Conservation (phyloP, 2,329 filamentous ascomycete genomes). For the Acephala macrosclerotiorum region DNA sequence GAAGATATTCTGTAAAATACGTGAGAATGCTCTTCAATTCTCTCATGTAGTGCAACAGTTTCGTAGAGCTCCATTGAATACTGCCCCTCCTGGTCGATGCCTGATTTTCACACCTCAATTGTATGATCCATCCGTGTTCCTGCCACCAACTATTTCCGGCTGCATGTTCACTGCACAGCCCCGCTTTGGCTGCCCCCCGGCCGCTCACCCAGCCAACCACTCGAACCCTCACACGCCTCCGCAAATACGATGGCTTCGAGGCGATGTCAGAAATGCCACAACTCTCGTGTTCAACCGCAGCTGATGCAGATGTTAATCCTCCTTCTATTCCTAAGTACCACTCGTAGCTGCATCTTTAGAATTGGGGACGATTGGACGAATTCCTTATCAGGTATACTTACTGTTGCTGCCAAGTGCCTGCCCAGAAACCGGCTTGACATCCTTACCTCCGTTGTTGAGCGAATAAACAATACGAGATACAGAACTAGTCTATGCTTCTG, state of each 20-base stretch:
- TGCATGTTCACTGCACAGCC: too few species aligned
- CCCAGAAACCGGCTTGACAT: constrained; percentile 22
- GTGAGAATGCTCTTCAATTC: too few species aligned
- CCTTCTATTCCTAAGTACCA: background rate
- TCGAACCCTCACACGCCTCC: background rate
- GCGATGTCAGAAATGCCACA: constrained; percentile 3
- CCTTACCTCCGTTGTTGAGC: background rate
- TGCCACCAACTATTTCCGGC: background rate
- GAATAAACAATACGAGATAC: constrained; percentile 15
- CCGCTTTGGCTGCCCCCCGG: background rate
- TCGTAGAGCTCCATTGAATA: too few species aligned
- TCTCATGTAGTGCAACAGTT: too few species aligned
- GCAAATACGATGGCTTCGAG: background rate
- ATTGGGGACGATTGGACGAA: background rate
- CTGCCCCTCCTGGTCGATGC: too few species aligned
- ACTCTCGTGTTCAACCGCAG: background rate
- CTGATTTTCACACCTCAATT: too few species aligned
- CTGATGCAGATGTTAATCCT: constrained; percentile 8
- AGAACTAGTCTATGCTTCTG: background rate
- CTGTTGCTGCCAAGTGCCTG: background rate
- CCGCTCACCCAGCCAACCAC: constrained; percentile 21
- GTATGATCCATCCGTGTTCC: too few species aligned
- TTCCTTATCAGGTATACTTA: background rate
- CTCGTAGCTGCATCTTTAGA: background rate
- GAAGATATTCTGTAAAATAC: too few species aligned